These are phyloP conservation scores for Aspergillus olivimuriae DNA, from an alignment of 495 filamentous ascomycete genomes.

Conservation along the genomic window DNA sequence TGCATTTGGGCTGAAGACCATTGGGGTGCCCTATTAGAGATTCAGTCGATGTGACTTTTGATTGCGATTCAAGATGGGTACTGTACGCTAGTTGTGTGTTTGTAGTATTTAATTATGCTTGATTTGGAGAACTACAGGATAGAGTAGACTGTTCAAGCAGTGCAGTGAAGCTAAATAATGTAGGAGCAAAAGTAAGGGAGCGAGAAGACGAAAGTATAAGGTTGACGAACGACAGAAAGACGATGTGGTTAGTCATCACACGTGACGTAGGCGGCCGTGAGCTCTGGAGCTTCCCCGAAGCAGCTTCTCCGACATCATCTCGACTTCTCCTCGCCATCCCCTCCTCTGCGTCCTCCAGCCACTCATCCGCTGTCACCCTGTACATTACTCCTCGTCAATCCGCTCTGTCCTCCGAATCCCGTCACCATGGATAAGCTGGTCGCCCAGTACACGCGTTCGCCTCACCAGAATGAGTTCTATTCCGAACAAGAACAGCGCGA, in stretches of 20 bases:
- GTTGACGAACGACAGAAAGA: neutral
- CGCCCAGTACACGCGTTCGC: constrained; percentile 74
- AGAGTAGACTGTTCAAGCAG: no score
- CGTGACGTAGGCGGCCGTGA: constrained; percentile 39
- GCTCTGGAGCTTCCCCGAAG: constrained; percentile 28
- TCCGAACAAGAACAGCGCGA: constrained; percentile 72
- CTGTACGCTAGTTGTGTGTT: neutral
- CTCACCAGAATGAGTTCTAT: constrained; percentile 64
- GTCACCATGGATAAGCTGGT: constrained; percentile 85
- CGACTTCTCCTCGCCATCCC: constrained; percentile 12
- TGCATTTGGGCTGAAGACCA: neutral
- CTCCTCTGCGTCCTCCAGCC: neutral
- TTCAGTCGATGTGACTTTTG: neutral
- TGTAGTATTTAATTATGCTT: neutral
- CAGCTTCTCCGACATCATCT: constrained; percentile 16
- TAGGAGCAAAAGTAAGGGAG: no score
- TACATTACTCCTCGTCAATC: neutral
- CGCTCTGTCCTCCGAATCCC: constrained; percentile 1
- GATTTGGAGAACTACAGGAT: no score
- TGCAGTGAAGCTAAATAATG: no score
- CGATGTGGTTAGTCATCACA: constrained; percentile 9
- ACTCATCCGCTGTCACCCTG: neutral
- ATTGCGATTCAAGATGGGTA: neutral
- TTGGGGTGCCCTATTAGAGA: constrained; percentile 9
- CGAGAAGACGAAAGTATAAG: no score